These are phyloP conservation scores for Ascochyta fabae DNA, from an alignment of 2,329 filamentous ascomycete genomes.

Conservation along the genomic window DNA sequence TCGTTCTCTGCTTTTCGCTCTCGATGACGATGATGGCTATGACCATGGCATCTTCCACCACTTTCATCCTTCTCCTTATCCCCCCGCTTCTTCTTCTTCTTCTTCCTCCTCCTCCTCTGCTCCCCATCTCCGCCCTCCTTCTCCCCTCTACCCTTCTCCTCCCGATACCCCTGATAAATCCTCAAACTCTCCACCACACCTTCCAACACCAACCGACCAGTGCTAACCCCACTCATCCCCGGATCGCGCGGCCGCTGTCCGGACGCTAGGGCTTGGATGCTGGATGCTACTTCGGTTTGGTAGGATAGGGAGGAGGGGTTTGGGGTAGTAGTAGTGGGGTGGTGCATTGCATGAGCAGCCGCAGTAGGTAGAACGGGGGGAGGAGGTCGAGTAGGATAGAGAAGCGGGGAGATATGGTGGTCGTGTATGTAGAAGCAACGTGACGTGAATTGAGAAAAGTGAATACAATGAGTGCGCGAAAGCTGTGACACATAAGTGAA, in stretches of 20 bases:
- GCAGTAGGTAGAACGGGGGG: background rate
- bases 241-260: conserved; percentile 16
- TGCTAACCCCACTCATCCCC: conserved; percentile 14
- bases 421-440: too few species aligned
- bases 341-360: background rate
- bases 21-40: background rate
- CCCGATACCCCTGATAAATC: conserved; percentile 24
- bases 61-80: background rate
- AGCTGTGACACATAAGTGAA: too few species aligned
- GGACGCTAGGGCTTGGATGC: conserved; percentile 21
- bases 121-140: background rate
- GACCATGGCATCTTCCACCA: background rate
- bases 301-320: conserved; percentile 14
- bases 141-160: conserved; percentile 17
- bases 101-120: background rate
- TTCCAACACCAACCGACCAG: conserved; percentile 25
- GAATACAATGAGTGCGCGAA: too few species aligned
- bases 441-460: too few species aligned
- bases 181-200: conserved; percentile 27
- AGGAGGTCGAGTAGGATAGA: too few species aligned
- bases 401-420: too few species aligned
- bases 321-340: conserved; percentile 2
- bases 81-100: background rate
- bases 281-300: conserved; percentile 22
- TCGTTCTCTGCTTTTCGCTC: too few species aligned